Base-by-base conservation (phyloP, 139 green algal species). In the Chlamydomonas sphaeroides region DNA sequence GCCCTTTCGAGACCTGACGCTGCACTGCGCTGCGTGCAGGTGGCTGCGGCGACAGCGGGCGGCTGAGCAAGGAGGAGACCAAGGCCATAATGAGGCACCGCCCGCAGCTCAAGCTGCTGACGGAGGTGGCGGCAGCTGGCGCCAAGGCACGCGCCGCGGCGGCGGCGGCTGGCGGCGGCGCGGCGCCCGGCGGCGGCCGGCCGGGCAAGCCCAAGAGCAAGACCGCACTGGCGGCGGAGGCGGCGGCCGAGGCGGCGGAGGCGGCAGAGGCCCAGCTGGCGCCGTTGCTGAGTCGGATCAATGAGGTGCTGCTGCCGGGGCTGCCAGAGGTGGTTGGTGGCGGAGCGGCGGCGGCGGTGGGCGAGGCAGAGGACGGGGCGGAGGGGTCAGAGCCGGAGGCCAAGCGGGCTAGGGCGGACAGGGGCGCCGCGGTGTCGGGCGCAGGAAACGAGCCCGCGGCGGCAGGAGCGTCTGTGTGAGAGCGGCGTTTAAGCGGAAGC, bases 21-120 rank as follows among this genome's bases (percentile, higher is more conserved):
- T n/a, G n/a, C n/a, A n/a, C n/a, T n/a, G n/a, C n/a, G n/a, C n/a
- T n/a, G n/a, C 25, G 65, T 30, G 32, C 56, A 80, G 74, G 74
- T 23, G 59, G 74, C 59, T 80, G 76, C 65, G 76, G 76, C 63
- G 63, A 73, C 42, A 83, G 76, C 76, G 76, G 76, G 35, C 76
- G 76, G 42, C 76, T 83, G 36, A 83, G 76, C 62, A 83, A 83
- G 76, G 62, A 49, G 76, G 76, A 83, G 42, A 32, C 65, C 33
- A 83, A 83, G 76, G 76, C 76, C 8, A n/a, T 83, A 4, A 83
- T 83, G 62, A 32, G 63, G 21, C 45, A 74, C 48, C 11, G 18
- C 30, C 76, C 76, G 14, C 26, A 65, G 35, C 63, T 83, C 20
- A 36, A 28, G 14, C 33, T 83, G 62, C 45, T 83, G 32, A 56